Conservation (phyloP, 179 eudicot species). For the Spinacia oleracea region DNA sequence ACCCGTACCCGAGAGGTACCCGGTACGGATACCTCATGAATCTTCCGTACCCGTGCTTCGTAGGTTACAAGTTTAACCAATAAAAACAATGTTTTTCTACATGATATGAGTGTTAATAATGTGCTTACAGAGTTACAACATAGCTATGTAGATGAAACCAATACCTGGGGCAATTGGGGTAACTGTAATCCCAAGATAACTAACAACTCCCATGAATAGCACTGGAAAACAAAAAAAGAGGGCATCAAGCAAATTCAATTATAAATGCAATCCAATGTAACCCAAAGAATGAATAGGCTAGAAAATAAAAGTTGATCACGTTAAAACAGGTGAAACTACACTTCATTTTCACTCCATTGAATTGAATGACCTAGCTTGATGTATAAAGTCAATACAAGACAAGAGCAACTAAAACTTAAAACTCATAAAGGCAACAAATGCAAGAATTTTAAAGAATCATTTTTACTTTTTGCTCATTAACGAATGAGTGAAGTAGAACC, state of each 20-base stretch:
- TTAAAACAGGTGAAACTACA: not conserved
- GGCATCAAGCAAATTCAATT: not conserved
- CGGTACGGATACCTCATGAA: too few relatives aligned
- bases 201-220: slow-evolving; percentile 16
- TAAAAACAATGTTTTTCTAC: too few relatives aligned
- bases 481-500: too few relatives aligned
- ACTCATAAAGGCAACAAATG: too few relatives aligned
- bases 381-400: not conserved
- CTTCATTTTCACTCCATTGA: not conserved
- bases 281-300: not conserved
- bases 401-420: not conserved
- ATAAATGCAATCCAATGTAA: slow-evolving; percentile 1
- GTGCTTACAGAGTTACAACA: too few relatives aligned
- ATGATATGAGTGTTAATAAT: too few relatives aligned
- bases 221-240: slow-evolving; percentile 14
- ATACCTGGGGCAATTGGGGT: slow-evolving; percentile 16
- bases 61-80: too few relatives aligned
- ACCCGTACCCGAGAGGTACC: too few relatives aligned
- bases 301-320: not conserved
- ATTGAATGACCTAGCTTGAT: not conserved
- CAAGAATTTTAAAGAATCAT: too few relatives aligned
- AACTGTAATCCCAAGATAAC: slow-evolving; percentile 17
- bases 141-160: not conserved
- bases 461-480: too few relatives aligned
- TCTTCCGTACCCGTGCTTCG: too few relatives aligned